A percentile compares a stretch with the other conserved stretches of the same genome.
phyloP scores from a whole-genome alignment of 2,329 filamentous ascomycete genomes.

The Myriosclerotinia scirpicola region DNA sequence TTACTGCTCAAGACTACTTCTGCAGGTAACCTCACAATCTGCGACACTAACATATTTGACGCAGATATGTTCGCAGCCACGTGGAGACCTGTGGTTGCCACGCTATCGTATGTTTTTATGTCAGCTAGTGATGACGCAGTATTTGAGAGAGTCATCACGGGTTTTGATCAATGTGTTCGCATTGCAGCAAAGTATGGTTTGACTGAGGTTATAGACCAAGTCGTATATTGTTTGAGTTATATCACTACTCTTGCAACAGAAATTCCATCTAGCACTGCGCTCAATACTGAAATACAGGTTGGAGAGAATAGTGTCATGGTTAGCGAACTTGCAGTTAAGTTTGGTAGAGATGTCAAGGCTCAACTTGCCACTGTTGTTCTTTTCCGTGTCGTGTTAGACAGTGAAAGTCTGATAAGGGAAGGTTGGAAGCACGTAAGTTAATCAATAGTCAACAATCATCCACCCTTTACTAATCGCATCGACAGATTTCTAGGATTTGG shows the following conservation, averaged over 20 bases:
- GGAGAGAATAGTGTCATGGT: constrained; percentile 96
- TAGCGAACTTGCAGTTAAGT: constrained; percentile 93
- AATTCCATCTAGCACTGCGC: constrained; percentile 72
- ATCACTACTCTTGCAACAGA: constrained; percentile 86
- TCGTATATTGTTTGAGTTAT: constrained; percentile 83
- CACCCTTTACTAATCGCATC: constrained; percentile 39
- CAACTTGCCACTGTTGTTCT: constrained; percentile 94
- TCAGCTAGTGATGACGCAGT: constrained; percentile 96
- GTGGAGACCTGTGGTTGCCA: constrained; percentile 93
- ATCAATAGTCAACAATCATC: constrained; percentile 35
- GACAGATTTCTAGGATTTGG: constrained; percentile 83
- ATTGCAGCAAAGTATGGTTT: constrained; percentile 84
- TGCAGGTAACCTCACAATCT: constrained; percentile 71
- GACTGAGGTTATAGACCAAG: constrained; percentile 86
- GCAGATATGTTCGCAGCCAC: constrained; percentile 96
- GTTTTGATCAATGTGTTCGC: constrained; percentile 93
- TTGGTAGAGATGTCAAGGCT: constrained; percentile 89
- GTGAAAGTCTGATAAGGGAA: constrained; percentile 71
- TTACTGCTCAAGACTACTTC: constrained; percentile 80
- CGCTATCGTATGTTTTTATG: constrained; percentile 97
- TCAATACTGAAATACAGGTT: constrained; percentile 95
- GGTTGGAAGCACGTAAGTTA: constrained; percentile 75
- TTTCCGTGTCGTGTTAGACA: constrained; percentile 86
- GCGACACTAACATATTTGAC: constrained; percentile 92
- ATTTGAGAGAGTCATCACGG: constrained; percentile 87